These are phyloP conservation scores for Petasospora fabianii DNA, from an alignment of 1,139 yeast species.

Conservation along the genomic window DNA sequence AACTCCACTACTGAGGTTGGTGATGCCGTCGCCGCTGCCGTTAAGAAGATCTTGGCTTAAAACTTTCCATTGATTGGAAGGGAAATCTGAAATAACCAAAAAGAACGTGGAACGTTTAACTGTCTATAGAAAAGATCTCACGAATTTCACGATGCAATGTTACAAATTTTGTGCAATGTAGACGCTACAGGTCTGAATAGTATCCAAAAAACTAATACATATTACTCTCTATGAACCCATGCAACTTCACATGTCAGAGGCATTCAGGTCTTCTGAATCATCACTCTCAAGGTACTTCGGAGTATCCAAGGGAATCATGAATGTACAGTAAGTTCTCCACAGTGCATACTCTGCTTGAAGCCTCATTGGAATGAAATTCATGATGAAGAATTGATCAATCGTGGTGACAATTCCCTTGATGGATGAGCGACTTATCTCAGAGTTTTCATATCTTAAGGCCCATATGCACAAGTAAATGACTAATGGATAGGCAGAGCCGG, in stretches of 20 bases:
- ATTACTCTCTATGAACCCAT: too few relatives aligned
- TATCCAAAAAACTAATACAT: too few relatives aligned
- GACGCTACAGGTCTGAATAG: too few relatives aligned
- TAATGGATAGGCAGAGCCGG: slow-evolving; percentile 30
- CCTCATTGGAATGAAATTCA: slow-evolving; percentile 6
- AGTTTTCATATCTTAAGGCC: slow-evolving; percentile 41
- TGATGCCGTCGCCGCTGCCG: slow-evolving; percentile 79
- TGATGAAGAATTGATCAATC: slow-evolving; percentile 18
- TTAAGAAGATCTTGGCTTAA: slow-evolving; percentile 49
- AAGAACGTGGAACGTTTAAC: background rate
- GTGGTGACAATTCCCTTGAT: slow-evolving; percentile 28
- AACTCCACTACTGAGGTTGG: slow-evolving; percentile 86
- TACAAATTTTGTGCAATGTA: too few relatives aligned
- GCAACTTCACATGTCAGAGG: too few relatives aligned
- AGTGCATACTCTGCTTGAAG: slow-evolving; percentile 5
- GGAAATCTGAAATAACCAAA: background rate
- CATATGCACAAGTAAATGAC: slow-evolving; percentile 38
- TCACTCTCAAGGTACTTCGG: background rate
- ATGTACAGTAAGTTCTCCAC: slow-evolving; percentile 13
- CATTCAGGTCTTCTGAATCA: background rate
- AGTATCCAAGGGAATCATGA: slow-evolving; percentile 12
- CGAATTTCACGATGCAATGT: too few relatives aligned
- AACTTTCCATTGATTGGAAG: too few relatives aligned
- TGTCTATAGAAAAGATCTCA: background rate
- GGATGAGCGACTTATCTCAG: slow-evolving; percentile 38